phyloP scores from a whole-genome alignment of 2,329 filamentous ascomycete species.

The Fusarium equiseti region DNA sequence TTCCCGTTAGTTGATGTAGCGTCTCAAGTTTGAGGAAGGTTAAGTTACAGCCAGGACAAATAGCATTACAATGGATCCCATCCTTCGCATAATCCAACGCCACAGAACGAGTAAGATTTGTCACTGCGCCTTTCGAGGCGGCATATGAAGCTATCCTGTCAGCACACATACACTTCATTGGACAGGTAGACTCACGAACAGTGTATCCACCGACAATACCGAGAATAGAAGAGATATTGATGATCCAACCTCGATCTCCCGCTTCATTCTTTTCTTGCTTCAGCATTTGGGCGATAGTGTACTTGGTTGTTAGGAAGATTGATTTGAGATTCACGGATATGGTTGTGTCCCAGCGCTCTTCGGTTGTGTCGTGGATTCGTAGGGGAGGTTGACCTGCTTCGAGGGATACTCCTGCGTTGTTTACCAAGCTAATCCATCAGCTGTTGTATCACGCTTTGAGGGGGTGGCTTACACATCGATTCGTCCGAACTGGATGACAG shows the following conservation, averaged over 20 bases:
- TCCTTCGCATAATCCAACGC: slow-evolving; percentile 63
- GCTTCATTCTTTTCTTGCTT: slow-evolving; percentile 55
- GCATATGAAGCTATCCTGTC: slow-evolving; percentile 53
- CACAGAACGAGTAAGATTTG: slow-evolving; percentile 61
- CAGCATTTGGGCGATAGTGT: slow-evolving; percentile 62
- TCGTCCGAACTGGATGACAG: slow-evolving; percentile 37
- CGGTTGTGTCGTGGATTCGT: slow-evolving; percentile 59
- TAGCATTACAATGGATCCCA: slow-evolving; percentile 64
- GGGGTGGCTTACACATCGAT: slow-evolving; percentile 44
- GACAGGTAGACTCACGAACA: slow-evolving; percentile 44
- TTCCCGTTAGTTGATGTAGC: too few species aligned
- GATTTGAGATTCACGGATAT: slow-evolving; percentile 55
- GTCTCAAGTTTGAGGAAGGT: too few species aligned
- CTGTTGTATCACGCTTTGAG: accelerated
- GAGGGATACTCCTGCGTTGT: slow-evolving; percentile 59
- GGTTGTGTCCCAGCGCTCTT: slow-evolving; percentile 59
- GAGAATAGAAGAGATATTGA: slow-evolving; percentile 61
- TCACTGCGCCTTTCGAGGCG: slow-evolving; percentile 63
- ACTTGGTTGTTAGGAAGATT: slow-evolving; percentile 59
- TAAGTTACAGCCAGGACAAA: slow-evolving; percentile 62
- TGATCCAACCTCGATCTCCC: slow-evolving; percentile 62
- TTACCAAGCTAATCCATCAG: slow-evolving; percentile 49
- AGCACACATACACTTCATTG: too few species aligned
- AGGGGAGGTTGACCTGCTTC: slow-evolving; percentile 27
- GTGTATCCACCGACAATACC: slow-evolving; percentile 52